Evolutionary conservation across 129 eudicot species (phyloP).

Genomic region (Silybum marianum): DNA sequence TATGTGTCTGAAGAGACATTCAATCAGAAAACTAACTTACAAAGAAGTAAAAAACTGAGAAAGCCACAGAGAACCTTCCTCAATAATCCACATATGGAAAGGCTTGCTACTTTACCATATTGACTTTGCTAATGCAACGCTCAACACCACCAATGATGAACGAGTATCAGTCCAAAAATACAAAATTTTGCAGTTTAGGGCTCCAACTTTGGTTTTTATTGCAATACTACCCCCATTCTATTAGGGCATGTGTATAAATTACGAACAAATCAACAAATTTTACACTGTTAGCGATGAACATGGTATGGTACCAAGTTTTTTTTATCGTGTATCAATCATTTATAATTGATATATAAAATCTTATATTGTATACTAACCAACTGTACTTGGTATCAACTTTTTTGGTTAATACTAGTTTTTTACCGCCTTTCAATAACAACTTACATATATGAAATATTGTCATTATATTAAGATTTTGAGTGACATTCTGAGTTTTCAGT

Average conservation of each 20-base stretch:
- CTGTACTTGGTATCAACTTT: too few relatives aligned
- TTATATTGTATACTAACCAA: too few relatives aligned
- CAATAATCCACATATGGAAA: neutral
- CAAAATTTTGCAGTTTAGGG: neutral
- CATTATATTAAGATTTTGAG: too few relatives aligned
- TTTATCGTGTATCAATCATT: too few relatives aligned
- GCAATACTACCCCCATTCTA: neutral
- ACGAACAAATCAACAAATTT: too few relatives aligned
- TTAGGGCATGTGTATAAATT: neutral
- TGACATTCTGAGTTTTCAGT: too few relatives aligned
- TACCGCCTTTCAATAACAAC: too few relatives aligned
- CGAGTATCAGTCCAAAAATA: neutral
- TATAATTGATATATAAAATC: too few relatives aligned
- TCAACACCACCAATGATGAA: neutral
- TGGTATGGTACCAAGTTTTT: too few relatives aligned
- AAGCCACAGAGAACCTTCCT: constrained; percentile 11
- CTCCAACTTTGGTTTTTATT: neutral
- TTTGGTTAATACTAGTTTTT: too few relatives aligned
- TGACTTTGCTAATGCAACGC: constrained; percentile 8
- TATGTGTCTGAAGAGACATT: constrained; percentile 9
- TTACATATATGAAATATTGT: too few relatives aligned
- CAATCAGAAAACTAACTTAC: constrained; percentile 11
- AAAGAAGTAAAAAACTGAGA: constrained; percentile 6
- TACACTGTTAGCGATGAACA: too few relatives aligned
- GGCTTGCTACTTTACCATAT: constrained; percentile 12